Base-by-base conservation (phyloP, 306 rosid species). In the Carpinus viminea region DNA sequence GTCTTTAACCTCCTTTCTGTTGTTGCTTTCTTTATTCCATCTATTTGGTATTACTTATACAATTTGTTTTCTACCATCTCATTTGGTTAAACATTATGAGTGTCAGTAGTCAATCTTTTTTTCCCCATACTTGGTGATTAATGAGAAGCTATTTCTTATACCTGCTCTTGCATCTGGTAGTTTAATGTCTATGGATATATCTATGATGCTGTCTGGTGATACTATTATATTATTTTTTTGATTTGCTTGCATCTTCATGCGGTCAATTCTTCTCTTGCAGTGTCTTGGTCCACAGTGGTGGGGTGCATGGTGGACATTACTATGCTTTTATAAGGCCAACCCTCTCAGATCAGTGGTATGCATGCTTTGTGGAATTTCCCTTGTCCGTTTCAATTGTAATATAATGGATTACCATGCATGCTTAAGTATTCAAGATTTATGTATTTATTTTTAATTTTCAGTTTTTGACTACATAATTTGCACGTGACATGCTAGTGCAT, bases 251-350 rank as follows among this genome's bases (percentile, higher is more conserved):
- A 12, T 21, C 38, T 24, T 69, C 6, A 50, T 70, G 48, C 54
- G n/a, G 47, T 73, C 36, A 74, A 26, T 71, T 36, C 79, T 81
- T 74, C 75, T 87, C 34, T 76, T 89, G 62, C 93, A 94, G 98
- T 87, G 98, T 94, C 65, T 82, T 94, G 88, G 98, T 94, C 78
- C 98, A 94, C 79, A 89, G 94, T 73, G 97, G 98, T 59, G 98
- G 98, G 68, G 97, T 94, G 76, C 96, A 94, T 81, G 97, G 98
- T 50, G 98, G 97, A 68, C 98, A 94, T 87, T 94, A 94, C 84
- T 90, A 92, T 80, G 98, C 96, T 87, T 94, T 83, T 70, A 92
- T 94, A 80, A 85, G 94, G 82, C 98, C 98, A 79, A 89, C 93
- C 68, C 88, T 94, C 56, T 88, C 97, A 64, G 89, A 94, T 85